Conservation (phyloP, 2,329 filamentous ascomycete genomes). For the Conoideocrella luteorostrata region DNA sequence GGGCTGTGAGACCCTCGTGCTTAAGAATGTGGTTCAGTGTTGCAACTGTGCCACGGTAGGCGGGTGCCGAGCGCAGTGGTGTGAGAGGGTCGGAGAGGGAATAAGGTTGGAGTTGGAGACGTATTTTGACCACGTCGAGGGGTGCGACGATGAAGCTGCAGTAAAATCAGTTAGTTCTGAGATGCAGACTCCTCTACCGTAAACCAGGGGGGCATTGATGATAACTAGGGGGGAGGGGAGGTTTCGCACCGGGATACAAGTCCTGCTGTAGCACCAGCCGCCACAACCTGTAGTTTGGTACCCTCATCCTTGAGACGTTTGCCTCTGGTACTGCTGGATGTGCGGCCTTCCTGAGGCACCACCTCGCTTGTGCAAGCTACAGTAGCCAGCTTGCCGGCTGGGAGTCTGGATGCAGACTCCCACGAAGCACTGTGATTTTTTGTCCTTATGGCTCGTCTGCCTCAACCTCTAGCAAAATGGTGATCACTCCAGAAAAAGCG, state of each 20-base stretch:
- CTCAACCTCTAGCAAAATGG: no score
- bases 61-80: conserved; percentile 42
- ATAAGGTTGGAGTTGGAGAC: conserved; percentile 87
- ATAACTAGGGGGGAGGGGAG: background rate
- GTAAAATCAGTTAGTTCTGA: no score
- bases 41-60: conserved; percentile 68
- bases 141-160: conserved; percentile 86
- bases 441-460: no score
- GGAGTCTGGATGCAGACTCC: background rate
- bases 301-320: conserved; percentile 55
- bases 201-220: background rate
- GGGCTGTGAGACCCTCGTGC: conserved; percentile 74
- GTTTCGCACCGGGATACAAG: conserved; percentile 70
- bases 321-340: conserved; percentile 25
- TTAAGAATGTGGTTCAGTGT: conserved; percentile 71
- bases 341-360: conserved; percentile 17
- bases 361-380: conserved; percentile 6
- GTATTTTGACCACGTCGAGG: conserved; percentile 96
- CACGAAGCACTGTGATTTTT: background rate
- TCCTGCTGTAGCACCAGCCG: conserved; percentile 61
- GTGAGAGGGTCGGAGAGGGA: conserved; percentile 69
- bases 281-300: conserved; percentile 48
- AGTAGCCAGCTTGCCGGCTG: conserved; percentile 9
- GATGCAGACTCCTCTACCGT: no score
- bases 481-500: no score